A percentile compares a stretch with the other conserved stretches of the same genome.
These are phyloP conservation scores for Chaetomiaceae sp. DNA, from an alignment of 2,329 filamentous ascomycete genomes.

Conservation along the genomic window DNA sequence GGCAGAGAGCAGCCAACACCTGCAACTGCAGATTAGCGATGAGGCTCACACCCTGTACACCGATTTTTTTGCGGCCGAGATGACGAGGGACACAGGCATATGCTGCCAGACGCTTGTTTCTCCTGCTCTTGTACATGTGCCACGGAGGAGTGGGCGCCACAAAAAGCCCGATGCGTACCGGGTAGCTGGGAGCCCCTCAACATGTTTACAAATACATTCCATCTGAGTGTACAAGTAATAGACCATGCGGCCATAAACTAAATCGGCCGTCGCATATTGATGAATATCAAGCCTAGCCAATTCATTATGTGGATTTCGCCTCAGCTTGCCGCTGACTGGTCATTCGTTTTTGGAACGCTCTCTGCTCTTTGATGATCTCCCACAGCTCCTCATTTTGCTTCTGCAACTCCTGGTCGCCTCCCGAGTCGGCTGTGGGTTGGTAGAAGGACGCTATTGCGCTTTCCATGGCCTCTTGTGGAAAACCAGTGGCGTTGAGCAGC, in stretches of 20 bases:
- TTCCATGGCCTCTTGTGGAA: slow-evolving; percentile 43
- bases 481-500: slow-evolving; percentile 42
- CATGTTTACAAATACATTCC: neutral
- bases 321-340: slow-evolving; percentile 27
- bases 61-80: too few relatives aligned
- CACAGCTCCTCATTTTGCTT: slow-evolving; percentile 34
- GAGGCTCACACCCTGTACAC: too few relatives aligned
- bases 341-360: slow-evolving; percentile 30
- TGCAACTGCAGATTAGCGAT: too few relatives aligned
- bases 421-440: slow-evolving; percentile 25
- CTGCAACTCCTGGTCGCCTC: slow-evolving; percentile 31
- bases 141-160: too few relatives aligned
- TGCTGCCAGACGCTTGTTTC: too few relatives aligned
- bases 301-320: slow-evolving; percentile 18
- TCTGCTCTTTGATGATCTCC: slow-evolving; percentile 36
- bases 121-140: too few relatives aligned
- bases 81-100: too few relatives aligned
- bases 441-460: slow-evolving; percentile 44
- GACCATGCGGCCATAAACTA: neutral
- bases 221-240: neutral
- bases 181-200: too few relatives aligned
- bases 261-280: too few relatives aligned
- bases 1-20: too few relatives aligned
- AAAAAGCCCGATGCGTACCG: too few relatives aligned
- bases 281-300: neutral